Evolutionary conservation across 1,284 basidiomycete species (phyloP).

Genomic region (Laetiporus sulphureus): DNA sequence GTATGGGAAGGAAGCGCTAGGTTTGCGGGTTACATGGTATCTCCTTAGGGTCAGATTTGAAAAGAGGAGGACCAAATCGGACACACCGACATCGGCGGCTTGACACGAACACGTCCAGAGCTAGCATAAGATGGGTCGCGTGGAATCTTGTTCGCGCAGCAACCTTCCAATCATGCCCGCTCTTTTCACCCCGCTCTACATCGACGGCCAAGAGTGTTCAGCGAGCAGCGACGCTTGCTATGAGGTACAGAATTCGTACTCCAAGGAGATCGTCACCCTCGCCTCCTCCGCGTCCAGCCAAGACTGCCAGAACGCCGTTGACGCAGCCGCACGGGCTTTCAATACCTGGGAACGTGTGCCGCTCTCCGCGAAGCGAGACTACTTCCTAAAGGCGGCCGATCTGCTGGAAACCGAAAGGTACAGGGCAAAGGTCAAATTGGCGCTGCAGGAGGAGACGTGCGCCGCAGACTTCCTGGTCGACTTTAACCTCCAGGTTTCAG

Average conservation of each 20-base stretch:
- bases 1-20: no score
- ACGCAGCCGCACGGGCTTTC: conserved; percentile 40
- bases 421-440: conserved; percentile 26
- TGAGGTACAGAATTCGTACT: conserved; percentile 37
- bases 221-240: conserved; percentile 35
- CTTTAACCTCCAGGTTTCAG: conserved; percentile 14
- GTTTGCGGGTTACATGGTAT: no score
- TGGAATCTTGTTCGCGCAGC: no score
- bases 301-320: conserved; percentile 41
- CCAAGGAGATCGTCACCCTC: conserved; percentile 33
- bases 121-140: no score
- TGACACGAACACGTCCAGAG: no score
- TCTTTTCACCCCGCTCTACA: conserved; percentile 23
- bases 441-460: conserved; percentile 34
- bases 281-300: conserved; percentile 38
- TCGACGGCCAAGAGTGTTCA: conserved; percentile 26
- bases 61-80: no score
- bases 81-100: no score
- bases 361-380: conserved; percentile 30
- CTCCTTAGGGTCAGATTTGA: no score
- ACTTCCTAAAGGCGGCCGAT: conserved; percentile 40
- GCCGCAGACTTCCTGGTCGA: conserved; percentile 19
- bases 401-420: conserved; percentile 37
- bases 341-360: conserved; percentile 38
- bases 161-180: no score